Evolutionary conservation across 306 rosid genomes (phyloP), one percentile per base, ranked within the genome.

Genomic region (Begonia loranthoides): DNA sequence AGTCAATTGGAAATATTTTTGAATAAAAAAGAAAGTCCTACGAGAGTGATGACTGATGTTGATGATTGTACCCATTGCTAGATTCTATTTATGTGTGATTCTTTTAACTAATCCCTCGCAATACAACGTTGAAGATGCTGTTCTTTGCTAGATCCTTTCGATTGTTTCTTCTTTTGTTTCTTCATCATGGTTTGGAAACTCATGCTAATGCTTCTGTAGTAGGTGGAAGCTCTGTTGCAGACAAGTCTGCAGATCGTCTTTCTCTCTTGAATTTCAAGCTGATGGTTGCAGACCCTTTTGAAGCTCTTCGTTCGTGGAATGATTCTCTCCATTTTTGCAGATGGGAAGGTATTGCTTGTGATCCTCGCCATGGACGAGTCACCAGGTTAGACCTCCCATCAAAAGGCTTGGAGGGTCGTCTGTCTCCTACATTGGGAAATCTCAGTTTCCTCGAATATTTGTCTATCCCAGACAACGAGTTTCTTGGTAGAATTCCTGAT

Each of bases 401-500:
- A 12, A 39, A 11, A 9, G 48, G 51, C 4, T 34, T 61, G 39
- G 45, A 28, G 5, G 66, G 66, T 14, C 15, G 14, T 43, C 14
- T 61, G 51, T 52, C 66, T 10, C 59, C 66, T 16, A 8, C 14
- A 15, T 13, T 52, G 9, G 56, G 56, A 33, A 52, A 52, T 38
- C 15, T 52, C 11, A 46, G 52, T 15, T 49, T 49, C 10, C 52
- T 49, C 10, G 9, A 17, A 6, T 4, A 13, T 49, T n/a, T 49
- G 3, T 7, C 15, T 17, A 17, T 49, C 17, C 22, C 11, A n/a
- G 13, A 49, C 52, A 49, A 49, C 12, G 13, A 12, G 7, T 16
- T 49, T 9, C 3, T 9, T 9, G 84, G 93, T 49, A 4, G 41
- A 7, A 63, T 82, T 53, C 95, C 95, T 24, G 4, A 59, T 40